Evolutionary conservation across 768 basidiomycete genomes (phyloP).

Genomic region (Podaxis sp.): DNA sequence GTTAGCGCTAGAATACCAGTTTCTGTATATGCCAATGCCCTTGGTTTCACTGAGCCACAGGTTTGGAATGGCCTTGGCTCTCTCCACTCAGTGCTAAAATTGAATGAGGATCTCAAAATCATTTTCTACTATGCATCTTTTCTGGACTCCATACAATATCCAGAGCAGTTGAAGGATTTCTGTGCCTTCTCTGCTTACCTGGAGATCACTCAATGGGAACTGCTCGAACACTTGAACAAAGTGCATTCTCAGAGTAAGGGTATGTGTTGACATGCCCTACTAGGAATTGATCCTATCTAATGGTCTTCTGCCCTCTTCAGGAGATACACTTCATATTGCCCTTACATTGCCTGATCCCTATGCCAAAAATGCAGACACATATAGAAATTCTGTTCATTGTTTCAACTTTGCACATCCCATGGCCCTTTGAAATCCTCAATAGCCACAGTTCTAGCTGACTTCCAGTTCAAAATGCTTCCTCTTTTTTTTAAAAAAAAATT

Average conservation of each 20-base stretch:
- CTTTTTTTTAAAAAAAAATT: too few species aligned
- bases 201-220: neutral
- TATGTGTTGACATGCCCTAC: too few species aligned
- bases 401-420: too few species aligned
- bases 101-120: neutral
- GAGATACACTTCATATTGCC: too few species aligned
- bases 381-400: too few species aligned
- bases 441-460: too few species aligned
- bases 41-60: neutral
- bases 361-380: too few species aligned
- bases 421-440: too few species aligned
- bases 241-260: neutral
- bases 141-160: neutral
- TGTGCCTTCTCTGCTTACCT: neutral
- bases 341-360: too few species aligned
- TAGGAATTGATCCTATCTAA: too few species aligned
- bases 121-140: neutral
- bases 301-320: too few species aligned
- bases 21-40: neutral
- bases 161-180: neutral
- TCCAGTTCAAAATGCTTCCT: too few species aligned
- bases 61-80: neutral
- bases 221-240: neutral
- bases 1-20: accelerated
- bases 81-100: neutral